Evolutionary conservation across 2,329 filamentous ascomycete genomes (phyloP).

Genomic region (Penicillium concentricum): DNA sequence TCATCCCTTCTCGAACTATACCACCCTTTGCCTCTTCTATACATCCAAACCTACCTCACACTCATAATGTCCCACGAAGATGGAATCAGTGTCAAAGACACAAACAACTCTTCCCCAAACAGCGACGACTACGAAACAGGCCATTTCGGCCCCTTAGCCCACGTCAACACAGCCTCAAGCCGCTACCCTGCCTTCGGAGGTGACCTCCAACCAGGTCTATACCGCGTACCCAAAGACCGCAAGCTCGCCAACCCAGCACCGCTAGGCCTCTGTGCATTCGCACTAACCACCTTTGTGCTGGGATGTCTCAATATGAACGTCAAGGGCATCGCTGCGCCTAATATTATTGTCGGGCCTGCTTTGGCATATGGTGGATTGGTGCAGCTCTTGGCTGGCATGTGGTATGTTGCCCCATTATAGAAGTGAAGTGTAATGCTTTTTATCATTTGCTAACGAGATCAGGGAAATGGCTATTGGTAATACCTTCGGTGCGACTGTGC

Average conservation of each 20-base stretch:
- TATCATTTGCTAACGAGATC: not conserved
- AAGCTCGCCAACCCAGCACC: conserved; percentile 74
- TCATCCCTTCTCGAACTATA: not conserved
- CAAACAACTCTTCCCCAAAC: not conserved
- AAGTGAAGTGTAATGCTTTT: no score
- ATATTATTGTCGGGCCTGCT: conserved; percentile 64
- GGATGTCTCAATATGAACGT: conserved; percentile 68
- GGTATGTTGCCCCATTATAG: conserved; percentile 49
- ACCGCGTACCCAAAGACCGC: conserved; percentile 58
- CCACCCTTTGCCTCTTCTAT: not conserved
- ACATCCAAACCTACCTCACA: not conserved
- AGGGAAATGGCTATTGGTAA: conserved; percentile 79
- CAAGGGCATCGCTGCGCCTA: conserved; percentile 57
- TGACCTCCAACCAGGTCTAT: conserved; percentile 65
- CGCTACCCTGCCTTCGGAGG: conserved; percentile 61
- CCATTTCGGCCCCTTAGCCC: conserved; percentile 44
- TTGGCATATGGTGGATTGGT: conserved; percentile 71
- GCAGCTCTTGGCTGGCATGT: conserved; percentile 77
- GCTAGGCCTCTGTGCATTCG: conserved; percentile 70
- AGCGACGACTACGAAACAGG: not conserved
- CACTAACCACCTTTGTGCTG: conserved; percentile 73
- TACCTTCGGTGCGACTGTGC: conserved; percentile 73
- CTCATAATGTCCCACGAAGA: conserved; percentile 5
- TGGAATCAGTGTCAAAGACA: conserved; percentile 8
- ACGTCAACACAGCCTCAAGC: conserved; percentile 40